Base-by-base conservation (phyloP, 2,329 filamentous ascomycete genomes). In the Periconia sp. region DNA sequence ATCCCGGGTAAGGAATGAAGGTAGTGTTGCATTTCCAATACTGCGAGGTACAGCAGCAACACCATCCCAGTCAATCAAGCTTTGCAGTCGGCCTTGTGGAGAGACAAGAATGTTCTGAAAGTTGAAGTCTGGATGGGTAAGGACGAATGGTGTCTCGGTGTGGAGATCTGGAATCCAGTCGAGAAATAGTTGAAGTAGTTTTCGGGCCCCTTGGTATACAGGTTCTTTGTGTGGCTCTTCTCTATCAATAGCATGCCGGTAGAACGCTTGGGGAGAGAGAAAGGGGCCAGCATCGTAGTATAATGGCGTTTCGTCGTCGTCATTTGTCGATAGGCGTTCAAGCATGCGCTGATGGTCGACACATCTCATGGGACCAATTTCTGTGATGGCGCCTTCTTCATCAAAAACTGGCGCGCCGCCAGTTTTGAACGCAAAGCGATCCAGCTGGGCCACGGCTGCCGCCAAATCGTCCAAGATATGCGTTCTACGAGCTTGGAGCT, bases 51-150 rank as follows among this genome's bases (percentile, higher is more conserved):
- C 47, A n/a, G 54, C 54, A 9, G 18, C 19, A 23, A 46, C 43
- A 33, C 45, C 45, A 45, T 59, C 57, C 59, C 59, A 61, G 49
- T 59, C 59, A 20, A 61, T 46, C 14, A 61, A 37, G 9, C 50
- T 55, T 13, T 30, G 43, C 10, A 55, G n/a, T n/a, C 40, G 18
- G 31, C 53, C 49, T 35, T 37, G 41, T 30, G 19, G 13, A 41
- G 49, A 47, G 11, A 56, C 50, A 14, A 58, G 37, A 41, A 61
- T 55, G 44, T 59, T 59, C 17, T 57, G 52, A n/a, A 45, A 49
- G 31, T 54, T 42, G 37, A 59, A 50, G 44, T 59, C 59, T n/a
- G 43, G 45, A 31, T 55, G 54, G 17, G 47, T 5, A 56, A 45
- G 13, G 31, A 53, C 50, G 43, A 59, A 61, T 41, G 37, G 9